Conservation (phyloP, 306 rosid genomes). For the Purshia tridentata region DNA sequence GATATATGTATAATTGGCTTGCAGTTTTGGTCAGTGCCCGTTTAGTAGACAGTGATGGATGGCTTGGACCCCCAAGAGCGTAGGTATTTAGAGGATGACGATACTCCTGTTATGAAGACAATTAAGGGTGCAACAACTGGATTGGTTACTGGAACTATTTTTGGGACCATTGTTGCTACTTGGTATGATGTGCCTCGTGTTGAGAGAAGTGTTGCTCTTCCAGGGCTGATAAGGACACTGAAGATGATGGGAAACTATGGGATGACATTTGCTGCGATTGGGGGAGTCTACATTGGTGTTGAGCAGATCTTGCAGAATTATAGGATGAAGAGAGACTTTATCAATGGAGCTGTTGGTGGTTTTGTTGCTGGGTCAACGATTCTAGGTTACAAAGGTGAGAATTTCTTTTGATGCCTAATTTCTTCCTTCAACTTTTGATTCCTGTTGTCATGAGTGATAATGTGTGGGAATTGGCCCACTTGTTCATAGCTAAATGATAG, state of each 20-base stretch:
- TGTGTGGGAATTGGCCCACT: neutral
- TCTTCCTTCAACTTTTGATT: neutral
- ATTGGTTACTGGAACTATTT: constrained; percentile 74
- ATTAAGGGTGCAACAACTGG: constrained; percentile 87
- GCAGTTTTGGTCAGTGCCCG: constrained; percentile 20
- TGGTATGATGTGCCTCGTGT: constrained; percentile 98
- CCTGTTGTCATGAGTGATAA: neutral
- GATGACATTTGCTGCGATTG: constrained; percentile 90
- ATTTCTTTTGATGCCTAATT: constrained; percentile 21
- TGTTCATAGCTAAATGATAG: constrained; percentile 1
- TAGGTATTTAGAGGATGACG: constrained; percentile 94
- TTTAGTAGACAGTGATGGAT: constrained; percentile 47
- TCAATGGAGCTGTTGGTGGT: constrained; percentile 96
- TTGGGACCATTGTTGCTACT: constrained; percentile 85
- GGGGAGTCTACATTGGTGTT: constrained; percentile 91
- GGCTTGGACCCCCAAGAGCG: constrained; percentile 71
- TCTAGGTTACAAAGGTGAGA: constrained; percentile 81
- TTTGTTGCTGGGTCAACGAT: constrained; percentile 90
- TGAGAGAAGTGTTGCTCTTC: constrained; percentile 93
- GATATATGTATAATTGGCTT: constrained; percentile 1
- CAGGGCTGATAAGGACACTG: constrained; percentile 83
- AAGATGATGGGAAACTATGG: constrained; percentile 94
- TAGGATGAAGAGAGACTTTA: constrained; percentile 81
- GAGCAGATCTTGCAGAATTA: constrained; percentile 83
- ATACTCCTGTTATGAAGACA: constrained; percentile 63